Percentiles rank a stretch among this genome's conserved stretches.
These are phyloP conservation scores for Pelomyxa schiedti DNA, from an alignment of 78 protist species.

Conservation along the genomic window DNA sequence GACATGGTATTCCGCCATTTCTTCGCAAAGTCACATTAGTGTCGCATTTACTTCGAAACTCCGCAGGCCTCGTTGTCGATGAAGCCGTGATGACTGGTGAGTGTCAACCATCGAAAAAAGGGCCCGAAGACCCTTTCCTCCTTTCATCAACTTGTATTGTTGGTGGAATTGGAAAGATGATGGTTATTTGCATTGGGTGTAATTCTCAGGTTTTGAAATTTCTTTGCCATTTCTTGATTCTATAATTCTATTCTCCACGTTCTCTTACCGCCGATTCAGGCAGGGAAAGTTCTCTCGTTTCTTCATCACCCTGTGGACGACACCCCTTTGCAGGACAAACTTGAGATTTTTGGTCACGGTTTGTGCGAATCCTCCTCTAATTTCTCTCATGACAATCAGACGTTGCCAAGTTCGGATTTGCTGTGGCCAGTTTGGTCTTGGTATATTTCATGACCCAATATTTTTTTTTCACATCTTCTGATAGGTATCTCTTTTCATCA, in stretches of 20 bases:
- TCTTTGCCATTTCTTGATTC: no score
- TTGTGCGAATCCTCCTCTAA: no score
- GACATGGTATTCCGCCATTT: conserved; percentile 2
- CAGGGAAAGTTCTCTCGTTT: conserved; percentile 54
- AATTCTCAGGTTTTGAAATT: conserved; percentile 42
- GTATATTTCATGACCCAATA: no score
- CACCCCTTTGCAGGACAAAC: conserved; percentile 83
- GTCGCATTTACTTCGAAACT: no score
- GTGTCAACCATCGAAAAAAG: conserved; percentile 35
- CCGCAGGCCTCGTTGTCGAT: conserved; percentile 23
- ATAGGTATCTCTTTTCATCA: conserved; percentile 16
- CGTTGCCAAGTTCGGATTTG: conserved; percentile 62
- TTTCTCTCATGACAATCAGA: no score
- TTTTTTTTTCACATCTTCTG: no score
- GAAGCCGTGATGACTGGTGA: conserved; percentile 84
- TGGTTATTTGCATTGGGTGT: conserved; percentile 49
- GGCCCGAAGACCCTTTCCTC: conserved; percentile 1
- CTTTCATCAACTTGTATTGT: neutral
- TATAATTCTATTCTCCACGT: no score
- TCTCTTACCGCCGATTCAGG: no score
- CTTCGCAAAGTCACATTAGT: neutral
- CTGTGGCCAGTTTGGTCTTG: conserved; percentile 37
- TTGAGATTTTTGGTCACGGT: conserved; percentile 48
- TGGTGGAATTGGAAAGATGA: conserved; percentile 63
- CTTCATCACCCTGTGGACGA: conserved; percentile 43